A percentile compares a stretch with the other conserved stretches of the same genome.
phyloP scores from a whole-genome alignment of 495 filamentous ascomycete species.

The Achaetomiella virescens region DNA sequence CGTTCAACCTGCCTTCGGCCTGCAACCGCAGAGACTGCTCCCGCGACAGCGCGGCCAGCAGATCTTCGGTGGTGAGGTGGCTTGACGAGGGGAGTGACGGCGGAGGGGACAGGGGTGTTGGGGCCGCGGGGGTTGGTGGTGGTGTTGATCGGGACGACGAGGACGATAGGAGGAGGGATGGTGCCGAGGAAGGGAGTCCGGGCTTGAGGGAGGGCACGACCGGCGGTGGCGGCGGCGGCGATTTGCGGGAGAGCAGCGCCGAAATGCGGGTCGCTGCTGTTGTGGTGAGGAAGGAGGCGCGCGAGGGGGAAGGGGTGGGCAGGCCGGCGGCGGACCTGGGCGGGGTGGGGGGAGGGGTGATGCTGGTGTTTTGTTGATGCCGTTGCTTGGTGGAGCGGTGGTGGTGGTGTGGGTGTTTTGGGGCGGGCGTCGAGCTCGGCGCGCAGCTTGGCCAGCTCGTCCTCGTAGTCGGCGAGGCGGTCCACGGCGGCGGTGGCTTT shows the following conservation, averaged over 20 bases:
- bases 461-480: constrained; percentile 92
- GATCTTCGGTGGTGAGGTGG: constrained; percentile 43
- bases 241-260: constrained; percentile 58
- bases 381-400: background rate
- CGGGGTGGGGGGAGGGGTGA: constrained; percentile 12
- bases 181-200: constrained; percentile 4
- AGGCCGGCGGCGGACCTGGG: constrained; percentile 14
- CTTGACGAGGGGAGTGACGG: background rate
- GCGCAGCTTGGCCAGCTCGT: constrained; percentile 67
- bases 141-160: background rate
- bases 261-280: constrained; percentile 51
- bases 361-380: constrained; percentile 12
- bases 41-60: constrained; percentile 61
- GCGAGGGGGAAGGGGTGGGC: constrained; percentile 25
- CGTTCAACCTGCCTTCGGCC: constrained; percentile 67
- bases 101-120: constrained; percentile 3
- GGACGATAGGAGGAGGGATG: constrained; percentile 5
- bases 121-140: background rate
- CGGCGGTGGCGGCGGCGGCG: constrained; percentile 15
- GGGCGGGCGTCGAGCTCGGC: constrained; percentile 29
- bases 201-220: constrained; percentile 22
- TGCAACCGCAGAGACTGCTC: constrained; percentile 65
- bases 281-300: constrained; percentile 38
- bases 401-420: constrained; percentile 4
- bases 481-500: constrained; percentile 72